Conservation (phyloP, 768 basidiomycete genomes). For the Baorangia bicolor region DNA sequence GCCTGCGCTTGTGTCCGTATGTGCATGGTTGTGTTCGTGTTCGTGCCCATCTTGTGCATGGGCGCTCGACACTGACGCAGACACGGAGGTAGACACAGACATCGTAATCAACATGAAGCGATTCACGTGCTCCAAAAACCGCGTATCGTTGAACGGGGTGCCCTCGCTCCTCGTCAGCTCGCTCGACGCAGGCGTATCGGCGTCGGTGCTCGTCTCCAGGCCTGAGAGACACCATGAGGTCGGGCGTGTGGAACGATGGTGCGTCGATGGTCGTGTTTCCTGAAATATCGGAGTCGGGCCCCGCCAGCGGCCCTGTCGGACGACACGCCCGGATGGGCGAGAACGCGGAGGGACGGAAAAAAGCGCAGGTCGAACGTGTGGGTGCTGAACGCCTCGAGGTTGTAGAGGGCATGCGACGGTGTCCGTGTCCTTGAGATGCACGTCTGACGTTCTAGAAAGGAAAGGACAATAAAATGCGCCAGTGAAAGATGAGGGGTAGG, state of each 20-base stretch:
- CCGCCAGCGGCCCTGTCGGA: background rate
- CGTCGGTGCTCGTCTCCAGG: no score
- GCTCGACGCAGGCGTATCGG: constrained; percentile 13
- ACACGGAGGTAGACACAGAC: constrained; percentile 5
- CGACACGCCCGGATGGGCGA: constrained; percentile 6
- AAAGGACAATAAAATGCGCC: no score
- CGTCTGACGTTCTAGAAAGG: no score
- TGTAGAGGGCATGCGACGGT: no score
- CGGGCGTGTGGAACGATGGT: no score
- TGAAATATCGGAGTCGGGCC: background rate
- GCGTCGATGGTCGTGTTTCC: no score
- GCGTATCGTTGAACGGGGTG: constrained; percentile 21
- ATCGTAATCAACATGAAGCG: constrained; percentile 11
- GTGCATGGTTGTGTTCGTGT: background rate
- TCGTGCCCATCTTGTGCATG: no score
- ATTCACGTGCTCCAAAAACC: no score
- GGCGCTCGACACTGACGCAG: constrained; percentile 5
- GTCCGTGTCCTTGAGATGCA: no score
- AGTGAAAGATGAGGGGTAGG: background rate
- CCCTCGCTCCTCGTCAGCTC: constrained; percentile 4
- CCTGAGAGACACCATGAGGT: constrained; percentile 16
- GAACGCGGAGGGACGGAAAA: constrained; percentile 20
- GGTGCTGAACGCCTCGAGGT: constrained; percentile 8
- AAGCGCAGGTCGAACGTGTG: constrained; percentile 10
- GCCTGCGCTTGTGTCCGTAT: background rate